Base-by-base conservation (phyloP, 2,329 filamentous ascomycete genomes). In the Atkinsonella hypoxylon region DNA sequence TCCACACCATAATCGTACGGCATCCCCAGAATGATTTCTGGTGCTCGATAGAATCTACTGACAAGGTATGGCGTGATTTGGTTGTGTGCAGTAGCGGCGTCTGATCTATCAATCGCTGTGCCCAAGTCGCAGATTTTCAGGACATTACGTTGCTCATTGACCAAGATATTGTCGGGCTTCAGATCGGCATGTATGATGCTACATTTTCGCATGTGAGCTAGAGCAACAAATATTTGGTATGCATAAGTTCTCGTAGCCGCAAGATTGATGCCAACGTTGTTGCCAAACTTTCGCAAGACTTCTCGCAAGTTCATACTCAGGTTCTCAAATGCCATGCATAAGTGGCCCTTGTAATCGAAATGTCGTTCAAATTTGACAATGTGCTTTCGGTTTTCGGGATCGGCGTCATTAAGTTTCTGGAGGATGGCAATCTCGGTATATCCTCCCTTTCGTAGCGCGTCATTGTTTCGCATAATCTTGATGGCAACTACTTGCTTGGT, bases 381-480 rank as follows among this genome's bases (percentile, higher is more conserved):
- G 65, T 97, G 89, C 66, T 91, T 94, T 66, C 87, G 89, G 63
- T 91, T 86, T 26, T 95, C 87, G 0, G 86, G 83, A 63, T 98
- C 93, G 31, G 86, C 82, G 45, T 85, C 82, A 59, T 86, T 89
- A 50, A 98, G 79, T 62, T 91, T 90, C 63, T 93, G 81, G 45
- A 98, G 70, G 56, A 97, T 95, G 41, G 88, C 86, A 64, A 97
- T 94, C 66, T 98, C 93, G 52, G 93, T 96, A 67, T 89, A 83
- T 18, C 90, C 93, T 44, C 89, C 90, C 67, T 95, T 96, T 57
- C 83, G 79, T 66, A 96, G 85, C 12, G 88, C 87, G 62, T 95
- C 90, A 61, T 98, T 97, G 67, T 94, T 94, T 55, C 93, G 87
- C 68, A 97, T 95, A 60, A 98, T 93, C 70, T 98, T 98, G 75